Base-by-base conservation (phyloP, 1,284 basidiomycete species). In the Leccinum fallax region DNA sequence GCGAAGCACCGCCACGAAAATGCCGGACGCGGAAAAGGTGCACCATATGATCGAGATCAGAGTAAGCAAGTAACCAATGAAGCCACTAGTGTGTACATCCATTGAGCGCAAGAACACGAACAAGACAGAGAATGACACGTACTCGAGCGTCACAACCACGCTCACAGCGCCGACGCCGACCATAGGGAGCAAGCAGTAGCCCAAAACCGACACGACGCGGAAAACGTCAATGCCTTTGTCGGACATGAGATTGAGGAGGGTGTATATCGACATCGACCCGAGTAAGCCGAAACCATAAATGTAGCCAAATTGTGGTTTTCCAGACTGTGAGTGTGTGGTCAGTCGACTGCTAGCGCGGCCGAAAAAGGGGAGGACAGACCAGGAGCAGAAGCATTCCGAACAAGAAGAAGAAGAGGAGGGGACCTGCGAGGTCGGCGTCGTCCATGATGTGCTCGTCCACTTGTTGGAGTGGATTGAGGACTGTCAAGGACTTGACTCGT, bases 381-480 rank as follows among this genome's bases (percentile, higher is more conserved):
- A 98, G 86, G 54, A 98, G 84, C 5, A 98, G 83, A 72, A 93
- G 94, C 56, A 91, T 90, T 15, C 90, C 97, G 76, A 99, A 98
- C 71, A 94, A 94, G 73, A 94, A 93, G 73, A 91, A 91, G 79
- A 98, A 98, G 13, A 98, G 86, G 52, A 99, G 85, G 6, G 97
- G 97, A 0, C 97, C 97, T 9, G 97, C 96, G 30, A 99, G 84
- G 78, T 99, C 97, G 48, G 97, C 95, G 73, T 99, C 97, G 77
- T 99, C 97, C 97, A 99, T 99, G 69, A 99, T 98, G 69, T 88
- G 92, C 64, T 93, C 92, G 69, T 99, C 93, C 61, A 98, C 89
- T 62, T 83, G 83, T 65, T 88, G 86, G 30, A 98, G 79, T 1
- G 97, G 97, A 71, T 98, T 98, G 61, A 99, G 86, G 4, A 99